Percentiles rank a stretch among this genome's conserved stretches.
phyloP scores from a whole-genome alignment of 805 yeast species.

The Ogataea ramenticola region DNA sequence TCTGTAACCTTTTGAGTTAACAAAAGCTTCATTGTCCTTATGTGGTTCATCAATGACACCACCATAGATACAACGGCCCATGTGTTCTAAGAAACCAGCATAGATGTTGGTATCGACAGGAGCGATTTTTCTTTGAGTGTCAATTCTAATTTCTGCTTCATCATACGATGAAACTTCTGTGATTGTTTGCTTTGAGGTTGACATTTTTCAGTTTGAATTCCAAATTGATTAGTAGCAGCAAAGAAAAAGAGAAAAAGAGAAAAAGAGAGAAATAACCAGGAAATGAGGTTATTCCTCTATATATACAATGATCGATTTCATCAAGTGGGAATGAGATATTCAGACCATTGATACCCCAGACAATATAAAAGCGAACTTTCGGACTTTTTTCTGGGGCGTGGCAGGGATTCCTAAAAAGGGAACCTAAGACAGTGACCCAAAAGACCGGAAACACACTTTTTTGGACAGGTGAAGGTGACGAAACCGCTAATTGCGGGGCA shows the following conservation, averaged over 20 bases:
- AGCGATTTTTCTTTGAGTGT: constrained; percentile 19
- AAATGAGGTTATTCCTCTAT: too few relatives aligned
- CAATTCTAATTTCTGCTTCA: constrained; percentile 20
- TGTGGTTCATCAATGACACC: constrained; percentile 25
- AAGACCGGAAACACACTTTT: too few relatives aligned
- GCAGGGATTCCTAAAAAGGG: neutral
- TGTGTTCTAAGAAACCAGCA: constrained; percentile 29
- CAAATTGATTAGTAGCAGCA: too few relatives aligned
- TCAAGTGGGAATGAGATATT: too few relatives aligned
- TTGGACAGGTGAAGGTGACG: too few relatives aligned
- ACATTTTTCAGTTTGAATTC: too few relatives aligned
- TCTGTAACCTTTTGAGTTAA: constrained; percentile 21
- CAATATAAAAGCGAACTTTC: too few relatives aligned
- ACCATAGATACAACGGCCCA: constrained; percentile 30
- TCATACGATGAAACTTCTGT: constrained; percentile 6
- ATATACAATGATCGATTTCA: too few relatives aligned
- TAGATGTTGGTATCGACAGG: constrained; percentile 22
- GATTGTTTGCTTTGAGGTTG: constrained; percentile 15
- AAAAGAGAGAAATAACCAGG: too few relatives aligned
- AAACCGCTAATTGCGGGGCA: too few relatives aligned
- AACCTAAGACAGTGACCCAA: neutral
- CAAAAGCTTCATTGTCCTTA: constrained; percentile 13
- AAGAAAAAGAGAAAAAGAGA: too few relatives aligned
- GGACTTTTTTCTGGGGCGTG: neutral
- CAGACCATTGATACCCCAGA: too few relatives aligned